Evolutionary conservation across 2,329 filamentous ascomycete genomes (phyloP), one percentile per base, ranked within the genome.

Genomic region (Alternaria triticimaculans): DNA sequence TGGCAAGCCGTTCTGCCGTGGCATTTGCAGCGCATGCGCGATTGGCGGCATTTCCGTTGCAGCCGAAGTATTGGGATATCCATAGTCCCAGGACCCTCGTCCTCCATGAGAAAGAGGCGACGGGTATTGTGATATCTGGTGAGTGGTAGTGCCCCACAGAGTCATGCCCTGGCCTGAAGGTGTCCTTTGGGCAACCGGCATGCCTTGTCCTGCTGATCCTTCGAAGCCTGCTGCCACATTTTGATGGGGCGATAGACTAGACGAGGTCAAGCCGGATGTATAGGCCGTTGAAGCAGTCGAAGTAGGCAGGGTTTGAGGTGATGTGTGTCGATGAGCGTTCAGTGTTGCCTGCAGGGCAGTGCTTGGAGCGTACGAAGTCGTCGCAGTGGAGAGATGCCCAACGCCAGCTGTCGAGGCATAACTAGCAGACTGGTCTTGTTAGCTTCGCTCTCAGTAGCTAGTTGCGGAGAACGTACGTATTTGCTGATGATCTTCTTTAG

Each of bases 401-500:
- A 80, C 76, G 46, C 82, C 81, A 59, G 88, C 88, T 20, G 88
- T 90, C 43, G 89, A 90, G n/a, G 88, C 88, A 76, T 90, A 90
- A 77, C 87, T 90, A 62, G 88, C 89, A 71, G 88, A 90, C 88
- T 90, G 72, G 75, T 72, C 64, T 63, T 60, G 66, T 80, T 76
- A 81, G 78, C 75, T 76, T 69, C 66, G 62, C 74, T 69, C 67
- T 73, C 69, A 70, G 70, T 59, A 51, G 14, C 45, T 49, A 28
- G 51, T 55, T 3, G 46, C 53, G 55, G 30, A 15, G 26, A 57
- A 87, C 88, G 82, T 83, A 89, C 88, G 81, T 98, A 99, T 91
- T 99, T 99, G 75, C 93, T 90, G 78, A 99, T 97, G 76, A 99
- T 98, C 85, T 99, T 99, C 87, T 96, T 97, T 69, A 99, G 86